Evolutionary conservation across 768 basidiomycete genomes (phyloP).

Genomic region (Leccinellum luteum): DNA sequence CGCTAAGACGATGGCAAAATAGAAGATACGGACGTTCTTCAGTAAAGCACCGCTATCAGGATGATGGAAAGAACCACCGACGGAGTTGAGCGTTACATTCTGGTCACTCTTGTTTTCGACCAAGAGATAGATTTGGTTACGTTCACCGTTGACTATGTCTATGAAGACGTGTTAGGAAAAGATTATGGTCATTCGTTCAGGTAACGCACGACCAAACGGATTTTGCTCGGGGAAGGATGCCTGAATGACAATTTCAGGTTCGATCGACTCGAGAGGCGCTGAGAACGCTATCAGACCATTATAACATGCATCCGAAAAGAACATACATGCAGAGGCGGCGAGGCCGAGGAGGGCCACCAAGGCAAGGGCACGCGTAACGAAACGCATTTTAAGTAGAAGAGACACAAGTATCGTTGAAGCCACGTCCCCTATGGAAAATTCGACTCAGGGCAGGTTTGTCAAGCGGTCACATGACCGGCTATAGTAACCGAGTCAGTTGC

Average conservation of each 20-base stretch:
- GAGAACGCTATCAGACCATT: constrained; percentile 5
- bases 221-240: constrained; percentile 71
- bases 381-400: constrained; percentile 30
- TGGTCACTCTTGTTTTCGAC: constrained; percentile 76
- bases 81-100: constrained; percentile 64
- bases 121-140: constrained; percentile 59
- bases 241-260: constrained; percentile 52
- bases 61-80: constrained; percentile 67
- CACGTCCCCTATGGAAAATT: constrained; percentile 26
- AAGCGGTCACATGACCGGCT: constrained; percentile 15
- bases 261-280: constrained; percentile 34
- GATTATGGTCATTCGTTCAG: not conserved
- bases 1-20: not conserved
- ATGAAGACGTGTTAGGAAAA: constrained; percentile 10
- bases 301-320: not conserved
- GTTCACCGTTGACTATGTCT: constrained; percentile 86
- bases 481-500: too few species aligned
- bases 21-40: constrained; percentile 60
- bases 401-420: not conserved
- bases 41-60: constrained; percentile 60
- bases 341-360: constrained; percentile 29
- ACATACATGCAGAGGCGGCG: constrained; percentile 32
- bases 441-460: constrained; percentile 27
- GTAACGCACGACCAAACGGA: constrained; percentile 68
- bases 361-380: constrained; percentile 28